Evolutionary conservation across 2,329 filamentous ascomycete species (phyloP).

Genomic region (Hymenoscyphus linearis): DNA sequence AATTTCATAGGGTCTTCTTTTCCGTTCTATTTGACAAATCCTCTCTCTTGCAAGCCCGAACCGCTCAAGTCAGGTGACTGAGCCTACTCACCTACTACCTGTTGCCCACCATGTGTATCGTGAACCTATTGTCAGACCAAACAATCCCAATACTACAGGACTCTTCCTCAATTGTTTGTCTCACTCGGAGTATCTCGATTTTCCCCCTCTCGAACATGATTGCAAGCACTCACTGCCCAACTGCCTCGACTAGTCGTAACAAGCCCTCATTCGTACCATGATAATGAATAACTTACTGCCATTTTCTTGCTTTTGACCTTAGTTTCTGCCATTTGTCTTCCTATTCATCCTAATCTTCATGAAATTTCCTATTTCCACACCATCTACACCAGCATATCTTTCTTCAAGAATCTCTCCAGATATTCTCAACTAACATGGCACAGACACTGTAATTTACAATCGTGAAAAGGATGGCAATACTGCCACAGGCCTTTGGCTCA

Average conservation of each 20-base stretch:
- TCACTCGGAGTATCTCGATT: not conserved
- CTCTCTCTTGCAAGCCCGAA: too few relatives aligned
- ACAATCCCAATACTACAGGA: too few relatives aligned
- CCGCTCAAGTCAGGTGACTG: not conserved
- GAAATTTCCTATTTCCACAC: not conserved
- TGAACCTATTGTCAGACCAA: too few relatives aligned
- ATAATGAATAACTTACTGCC: too few relatives aligned
- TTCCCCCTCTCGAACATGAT: not conserved
- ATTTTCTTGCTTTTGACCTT: not conserved
- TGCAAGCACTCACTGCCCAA: too few relatives aligned
- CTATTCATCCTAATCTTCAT: not conserved
- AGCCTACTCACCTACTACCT: too few relatives aligned
- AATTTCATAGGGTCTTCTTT: not conserved
- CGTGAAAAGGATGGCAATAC: conserved; percentile 7
- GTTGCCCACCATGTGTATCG: too few relatives aligned
- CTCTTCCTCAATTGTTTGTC: too few relatives aligned
- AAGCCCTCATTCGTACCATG: too few relatives aligned
- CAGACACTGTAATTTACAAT: conserved; percentile 5
- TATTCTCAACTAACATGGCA: conserved; percentile 18
- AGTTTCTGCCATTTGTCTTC: not conserved
- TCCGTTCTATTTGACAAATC: too few relatives aligned
- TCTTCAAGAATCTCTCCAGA: conserved; percentile 28
- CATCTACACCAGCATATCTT: not conserved
- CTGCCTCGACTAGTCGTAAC: too few relatives aligned
- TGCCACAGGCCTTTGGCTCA: conserved; percentile 3